Percentiles rank a stretch among this genome's conserved stretches.
phyloP scores from a whole-genome alignment of 495 filamentous ascomycete species.

The Penicillium macrosclerotiorum region DNA sequence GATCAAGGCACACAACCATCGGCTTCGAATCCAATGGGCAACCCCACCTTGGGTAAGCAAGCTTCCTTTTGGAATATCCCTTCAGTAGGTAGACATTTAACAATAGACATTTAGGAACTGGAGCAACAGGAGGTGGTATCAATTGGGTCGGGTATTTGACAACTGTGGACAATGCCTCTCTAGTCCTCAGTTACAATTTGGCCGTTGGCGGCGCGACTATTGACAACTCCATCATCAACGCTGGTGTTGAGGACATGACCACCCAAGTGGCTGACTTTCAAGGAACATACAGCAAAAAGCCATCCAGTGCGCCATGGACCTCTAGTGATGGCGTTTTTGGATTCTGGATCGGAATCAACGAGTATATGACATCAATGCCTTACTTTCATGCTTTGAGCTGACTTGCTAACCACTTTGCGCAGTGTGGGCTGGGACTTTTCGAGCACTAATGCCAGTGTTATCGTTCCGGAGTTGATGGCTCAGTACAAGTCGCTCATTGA shows the following conservation, averaged over 20 bases:
- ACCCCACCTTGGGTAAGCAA: constrained; percentile 53
- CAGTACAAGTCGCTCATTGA: constrained; percentile 55
- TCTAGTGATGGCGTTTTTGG: constrained; percentile 61
- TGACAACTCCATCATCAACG: constrained; percentile 44
- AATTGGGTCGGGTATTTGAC: constrained; percentile 59
- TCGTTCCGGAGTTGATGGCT: constrained; percentile 55
- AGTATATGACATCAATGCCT: too few relatives aligned
- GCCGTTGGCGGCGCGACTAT: constrained; percentile 58
- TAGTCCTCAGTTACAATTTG: constrained; percentile 54
- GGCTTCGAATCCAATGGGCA: constrained; percentile 67
- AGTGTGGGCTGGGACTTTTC: constrained; percentile 62
- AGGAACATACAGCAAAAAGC: constrained; percentile 23
- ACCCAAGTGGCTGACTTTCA: constrained; percentile 32
- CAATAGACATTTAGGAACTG: constrained; percentile 31
- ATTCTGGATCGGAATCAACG: constrained; percentile 79
- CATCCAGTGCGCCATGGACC: constrained; percentile 56
- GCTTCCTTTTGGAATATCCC: too few relatives aligned
- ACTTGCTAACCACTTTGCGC: too few relatives aligned
- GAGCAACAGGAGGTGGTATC: constrained; percentile 48
- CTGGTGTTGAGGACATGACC: constrained; percentile 24
- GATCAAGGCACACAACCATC: constrained; percentile 57
- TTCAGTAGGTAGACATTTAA: too few relatives aligned
- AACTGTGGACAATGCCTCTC: constrained; percentile 50
- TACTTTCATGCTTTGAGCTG: too few relatives aligned
- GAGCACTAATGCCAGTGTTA: constrained; percentile 33